Conservation (phyloP, 495 filamentous ascomycete genomes). For the Penicillium cinerascens region DNA sequence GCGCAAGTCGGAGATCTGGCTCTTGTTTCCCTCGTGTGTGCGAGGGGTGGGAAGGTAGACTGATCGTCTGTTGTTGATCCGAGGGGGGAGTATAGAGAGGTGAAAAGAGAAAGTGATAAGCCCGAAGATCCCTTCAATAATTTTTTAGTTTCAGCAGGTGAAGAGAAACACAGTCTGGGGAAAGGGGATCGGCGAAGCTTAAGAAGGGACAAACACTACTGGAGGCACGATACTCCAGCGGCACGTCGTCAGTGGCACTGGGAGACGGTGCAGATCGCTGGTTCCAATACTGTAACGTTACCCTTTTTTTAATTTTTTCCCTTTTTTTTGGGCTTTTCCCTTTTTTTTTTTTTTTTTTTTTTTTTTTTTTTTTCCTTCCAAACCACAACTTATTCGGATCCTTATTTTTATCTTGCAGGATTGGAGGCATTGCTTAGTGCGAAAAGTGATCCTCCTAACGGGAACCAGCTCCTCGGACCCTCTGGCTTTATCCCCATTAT, state of each 20-base stretch:
- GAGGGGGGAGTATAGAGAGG: conserved; percentile 16
- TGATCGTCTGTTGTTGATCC: conserved; percentile 21
- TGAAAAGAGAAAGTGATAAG: conserved; percentile 36
- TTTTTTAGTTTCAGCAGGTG: conserved; percentile 19
- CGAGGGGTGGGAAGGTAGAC: background rate
- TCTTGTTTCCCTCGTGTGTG: background rate
- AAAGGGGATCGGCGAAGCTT: conserved; percentile 76
- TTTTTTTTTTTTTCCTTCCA: background rate
- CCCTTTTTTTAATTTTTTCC: background rate
- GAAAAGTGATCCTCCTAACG: conserved; percentile 29
- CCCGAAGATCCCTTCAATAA: conserved; percentile 19
- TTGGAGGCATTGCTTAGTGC: conserved; percentile 24
- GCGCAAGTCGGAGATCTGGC: background rate
- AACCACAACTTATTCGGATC: background rate
- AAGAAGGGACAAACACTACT: conserved; percentile 50
- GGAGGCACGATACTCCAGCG: conserved; percentile 36
- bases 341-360: background rate
- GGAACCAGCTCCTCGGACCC: conserved; percentile 42
- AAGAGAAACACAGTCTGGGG: conserved; percentile 41
- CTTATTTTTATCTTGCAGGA: conserved; percentile 17
- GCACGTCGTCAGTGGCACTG: conserved; percentile 47
- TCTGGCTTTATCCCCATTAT: background rate
- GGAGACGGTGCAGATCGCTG: conserved; percentile 46
- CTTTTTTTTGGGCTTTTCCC: conserved; percentile 1
- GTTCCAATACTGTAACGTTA: conserved; percentile 5